Conservation (phyloP, 805 yeast species). For the Lipomyces kockii region DNA sequence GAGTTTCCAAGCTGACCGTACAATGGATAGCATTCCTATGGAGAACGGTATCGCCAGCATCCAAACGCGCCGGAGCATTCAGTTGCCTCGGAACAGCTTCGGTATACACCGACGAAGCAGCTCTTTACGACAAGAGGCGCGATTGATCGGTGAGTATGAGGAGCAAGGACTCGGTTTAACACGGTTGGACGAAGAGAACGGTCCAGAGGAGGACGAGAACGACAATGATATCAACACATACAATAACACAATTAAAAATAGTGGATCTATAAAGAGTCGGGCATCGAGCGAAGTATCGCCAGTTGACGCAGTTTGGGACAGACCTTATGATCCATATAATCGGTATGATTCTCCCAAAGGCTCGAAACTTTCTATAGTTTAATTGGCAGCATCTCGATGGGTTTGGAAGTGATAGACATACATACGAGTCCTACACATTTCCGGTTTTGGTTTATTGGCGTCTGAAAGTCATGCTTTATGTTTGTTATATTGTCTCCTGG, state of each 20-base stretch:
- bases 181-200: constrained; percentile 42
- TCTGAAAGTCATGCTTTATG: not conserved
- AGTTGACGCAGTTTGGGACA: constrained; percentile 15
- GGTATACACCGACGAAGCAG: constrained; percentile 40
- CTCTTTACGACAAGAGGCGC: constrained; percentile 42
- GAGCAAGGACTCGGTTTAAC: constrained; percentile 47
- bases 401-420: constrained; percentile 4
- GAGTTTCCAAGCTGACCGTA: constrained; percentile 43
- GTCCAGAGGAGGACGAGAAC: constrained; percentile 21
- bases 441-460: constrained; percentile 6
- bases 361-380: not conserved
- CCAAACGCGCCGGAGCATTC: constrained; percentile 78
- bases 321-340: constrained; percentile 21
- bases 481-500: not conserved
- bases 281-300: constrained; percentile 22
- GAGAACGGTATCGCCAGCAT: constrained; percentile 82
- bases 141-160: constrained; percentile 41
- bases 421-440: constrained; percentile 4
- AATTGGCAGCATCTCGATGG: not conserved
- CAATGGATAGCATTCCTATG: constrained; percentile 72
- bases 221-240: constrained; percentile 24
- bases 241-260: constrained; percentile 22
- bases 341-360: constrained; percentile 20
- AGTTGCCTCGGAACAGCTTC: constrained; percentile 53
- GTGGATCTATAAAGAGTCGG: constrained; percentile 28